Base-by-base conservation (phyloP, 2,329 filamentous ascomycete species). In the Rachicladosporium sp. region DNA sequence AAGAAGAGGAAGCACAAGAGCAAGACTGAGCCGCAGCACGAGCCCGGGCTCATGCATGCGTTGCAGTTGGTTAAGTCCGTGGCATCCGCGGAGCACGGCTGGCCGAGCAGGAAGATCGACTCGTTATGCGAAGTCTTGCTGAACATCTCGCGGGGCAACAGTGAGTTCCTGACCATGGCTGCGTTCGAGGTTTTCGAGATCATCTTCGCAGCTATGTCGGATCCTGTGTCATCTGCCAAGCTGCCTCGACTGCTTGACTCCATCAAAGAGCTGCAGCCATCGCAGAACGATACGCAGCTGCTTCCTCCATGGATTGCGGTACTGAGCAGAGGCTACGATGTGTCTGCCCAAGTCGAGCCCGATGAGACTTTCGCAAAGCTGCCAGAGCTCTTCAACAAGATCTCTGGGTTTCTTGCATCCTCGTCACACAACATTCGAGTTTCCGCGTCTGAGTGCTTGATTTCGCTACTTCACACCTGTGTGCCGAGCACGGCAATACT, bases 101-200 rank as follows among this genome's bases (percentile, higher is more conserved):
- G 91, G 91, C 91, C 91, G 1, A 94, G 82, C 66, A 86, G 82
- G 67, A 94, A 93, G 65, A 93, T 95, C 40, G 91, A 98, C 63
- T 71, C 81, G 2, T 68, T 98, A 29, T 95, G 88, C 60, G 88
- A 96, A 61, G 67, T 94, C 39, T 67, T 98, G 42, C 75, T 98
- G 50, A 78, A 79, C 49, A 93, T 96, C 45, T 89, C 89, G 23
- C 80, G 80, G 55, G 88, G 83, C 6, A 91, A 78, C 60, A 95
- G 93, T 59, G 88, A 96, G 58, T 93, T 89, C 60, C 80, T 98
- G 69, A 93, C 88, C 27, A 93, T 96, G 80, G 82, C 85, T 8
- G 83, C 88, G 0, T 95, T 98, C 52, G 89, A 95, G 49, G 89
- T 96, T 3, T 98, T 98, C 53, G 91, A 98, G 60, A 82, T 93